Base-by-base conservation (phyloP, 75 land plant species). In the Pinus tabuliformis region DNA sequence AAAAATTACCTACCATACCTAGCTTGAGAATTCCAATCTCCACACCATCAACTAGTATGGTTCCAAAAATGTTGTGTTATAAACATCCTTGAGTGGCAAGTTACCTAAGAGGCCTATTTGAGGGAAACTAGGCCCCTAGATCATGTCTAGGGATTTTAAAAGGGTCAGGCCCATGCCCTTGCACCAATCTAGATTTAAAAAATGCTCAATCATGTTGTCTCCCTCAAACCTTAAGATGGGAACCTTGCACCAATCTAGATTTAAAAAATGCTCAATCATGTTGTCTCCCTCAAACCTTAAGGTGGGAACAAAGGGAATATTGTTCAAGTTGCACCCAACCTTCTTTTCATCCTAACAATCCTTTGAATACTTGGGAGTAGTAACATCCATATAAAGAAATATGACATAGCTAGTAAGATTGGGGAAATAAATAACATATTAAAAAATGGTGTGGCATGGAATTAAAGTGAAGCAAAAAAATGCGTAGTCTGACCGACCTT, bases 1-100 rank as follows among this genome's bases (percentile, higher is more conserved):
- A 79, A 45, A 83, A 83, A 9, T 78, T 82, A 21, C 84, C 88
- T 56, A 86, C 75, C 79, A 77, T 86, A 49, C 87, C 82, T 3
- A 82, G 82, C 82, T 83, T 83, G 7, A 86, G 18, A 37, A 80
- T 36, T 0, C 86, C 82, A 24, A 86, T 85, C 58, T 85, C 87
- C 39, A 85, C 81, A 12, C 75, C 57, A 13, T 81, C 86, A 14
- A 85, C 78, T 8, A 81, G 87, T 6, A 39, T 39, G 16, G 73
- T 71, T 71, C 73, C 61, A 33, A 71, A 42, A 18, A 6, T 28
- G 45, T 60, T 58, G 7, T 71, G 59, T 71, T 71, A 60, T 71
- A 71, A n/a, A 26, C 73, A 30, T 71, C 73, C 62, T 26, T 5
- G 16, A 71, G 73, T 22, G 73, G 73, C 7, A 71, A 28, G 6